phyloP scores from a whole-genome alignment of 1,139 yeast genomes.

The Pichiaceae sp. region DNA sequence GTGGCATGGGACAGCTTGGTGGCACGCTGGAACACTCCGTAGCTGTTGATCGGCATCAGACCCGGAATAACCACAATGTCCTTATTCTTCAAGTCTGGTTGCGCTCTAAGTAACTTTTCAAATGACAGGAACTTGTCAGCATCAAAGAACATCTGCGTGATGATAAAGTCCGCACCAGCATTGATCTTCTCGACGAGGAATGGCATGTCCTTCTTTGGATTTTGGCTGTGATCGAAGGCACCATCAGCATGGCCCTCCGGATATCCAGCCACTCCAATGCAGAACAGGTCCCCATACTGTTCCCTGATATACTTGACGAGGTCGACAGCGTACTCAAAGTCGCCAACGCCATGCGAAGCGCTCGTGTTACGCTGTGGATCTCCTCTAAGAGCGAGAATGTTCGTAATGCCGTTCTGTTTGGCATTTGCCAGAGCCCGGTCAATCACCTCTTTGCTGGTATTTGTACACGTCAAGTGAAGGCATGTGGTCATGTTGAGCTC shows the following conservation, averaged over 20 bases:
- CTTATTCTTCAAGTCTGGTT: conserved; percentile 23
- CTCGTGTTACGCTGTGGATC: conserved; percentile 92
- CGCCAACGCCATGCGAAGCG: conserved; percentile 94
- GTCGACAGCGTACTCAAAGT: conserved; percentile 74
- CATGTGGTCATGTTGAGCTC: conserved; percentile 81
- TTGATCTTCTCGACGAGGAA: conserved; percentile 74
- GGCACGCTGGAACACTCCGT: conserved; percentile 77
- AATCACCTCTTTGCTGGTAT: conserved; percentile 67
- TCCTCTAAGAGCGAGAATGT: conserved; percentile 88
- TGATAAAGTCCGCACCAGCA: conserved; percentile 91
- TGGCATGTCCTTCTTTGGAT: conserved; percentile 58
- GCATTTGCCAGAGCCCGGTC: conserved; percentile 74
- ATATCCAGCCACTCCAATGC: conserved; percentile 66
- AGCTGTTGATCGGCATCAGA: conserved; percentile 92
- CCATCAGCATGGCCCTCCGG: conserved; percentile 80
- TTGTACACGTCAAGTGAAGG: conserved; percentile 92
- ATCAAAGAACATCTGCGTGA: conserved; percentile 81
- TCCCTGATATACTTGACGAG: conserved; percentile 67
- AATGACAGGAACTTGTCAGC: conserved; percentile 46
- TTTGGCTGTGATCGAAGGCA: conserved; percentile 53
- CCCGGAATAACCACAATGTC: conserved; percentile 73
- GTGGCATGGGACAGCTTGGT: conserved; percentile 85
- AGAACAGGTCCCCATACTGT: conserved; percentile 38
- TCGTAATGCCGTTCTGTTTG: conserved; percentile 67
- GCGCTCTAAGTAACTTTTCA: conserved; percentile 29